Conservation (phyloP, 2,329 filamentous ascomycete genomes). For the Myriangium duriaei region DNA sequence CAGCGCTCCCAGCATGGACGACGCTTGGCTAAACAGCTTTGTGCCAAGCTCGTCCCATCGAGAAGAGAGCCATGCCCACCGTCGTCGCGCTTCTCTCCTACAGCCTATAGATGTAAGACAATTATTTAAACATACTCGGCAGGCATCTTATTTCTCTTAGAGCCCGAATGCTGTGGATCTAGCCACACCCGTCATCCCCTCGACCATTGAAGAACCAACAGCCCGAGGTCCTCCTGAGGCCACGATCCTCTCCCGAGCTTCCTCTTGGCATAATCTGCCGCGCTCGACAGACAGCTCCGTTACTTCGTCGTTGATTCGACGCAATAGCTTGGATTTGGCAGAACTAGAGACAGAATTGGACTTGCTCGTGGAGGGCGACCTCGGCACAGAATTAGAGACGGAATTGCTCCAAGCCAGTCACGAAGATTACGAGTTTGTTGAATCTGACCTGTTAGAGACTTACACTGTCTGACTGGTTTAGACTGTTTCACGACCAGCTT, state of each 20-base stretch:
- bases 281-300: slow-evolving; percentile 45
- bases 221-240: slow-evolving; percentile 50
- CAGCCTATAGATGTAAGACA: slow-evolving; percentile 38
- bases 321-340: too few relatives aligned
- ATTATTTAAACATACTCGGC: too few relatives aligned
- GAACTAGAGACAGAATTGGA: too few relatives aligned
- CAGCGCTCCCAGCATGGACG: slow-evolving; percentile 38
- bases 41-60: slow-evolving; percentile 49
- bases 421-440: slow-evolving; percentile 63
- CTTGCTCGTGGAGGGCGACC: too few relatives aligned
- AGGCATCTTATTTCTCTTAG: too few relatives aligned
- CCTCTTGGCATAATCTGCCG: slow-evolving; percentile 70
- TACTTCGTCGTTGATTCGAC: too few relatives aligned
- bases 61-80: slow-evolving; percentile 41
- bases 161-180: too few relatives aligned
- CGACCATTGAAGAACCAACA: background rate
- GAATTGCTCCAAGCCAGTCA: slow-evolving; percentile 71
- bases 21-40: slow-evolving; percentile 67
- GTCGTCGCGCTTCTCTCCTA: slow-evolving; percentile 57
- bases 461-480: slow-evolving; percentile 21
- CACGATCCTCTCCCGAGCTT: slow-evolving; percentile 51
- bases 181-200: too few relatives aligned
- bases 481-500: slow-evolving; percentile 69
- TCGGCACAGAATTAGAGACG: slow-evolving; percentile 39
- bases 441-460: background rate